A percentile compares a stretch with the other conserved stretches of the same genome.
Evolutionary conservation across 2,329 filamentous ascomycete species (phyloP).

Genomic region (Colletotrichum acutatum): DNA sequence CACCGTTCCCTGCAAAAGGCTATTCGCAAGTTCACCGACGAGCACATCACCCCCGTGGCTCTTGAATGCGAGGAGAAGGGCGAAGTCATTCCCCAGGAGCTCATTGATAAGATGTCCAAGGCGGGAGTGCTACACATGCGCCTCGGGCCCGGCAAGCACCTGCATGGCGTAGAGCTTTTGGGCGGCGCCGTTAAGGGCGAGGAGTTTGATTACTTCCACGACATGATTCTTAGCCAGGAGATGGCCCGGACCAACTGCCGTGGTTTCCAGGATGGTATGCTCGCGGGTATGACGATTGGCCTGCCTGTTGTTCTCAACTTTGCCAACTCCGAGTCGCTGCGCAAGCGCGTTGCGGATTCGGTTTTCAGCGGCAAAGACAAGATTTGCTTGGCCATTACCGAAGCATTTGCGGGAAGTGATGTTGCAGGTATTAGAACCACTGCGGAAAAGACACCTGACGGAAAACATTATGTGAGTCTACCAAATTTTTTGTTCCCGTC

Average conservation of each 20-base stretch:
- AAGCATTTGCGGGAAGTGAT: constrained; percentile 87
- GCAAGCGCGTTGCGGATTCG: constrained; percentile 75
- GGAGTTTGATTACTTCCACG: constrained; percentile 90
- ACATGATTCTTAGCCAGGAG: constrained; percentile 81
- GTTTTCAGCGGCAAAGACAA: constrained; percentile 86
- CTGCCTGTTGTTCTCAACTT: constrained; percentile 85
- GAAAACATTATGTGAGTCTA: constrained; percentile 74
- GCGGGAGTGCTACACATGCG: constrained; percentile 83
- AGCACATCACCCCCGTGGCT: constrained; percentile 78
- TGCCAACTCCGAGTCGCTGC: constrained; percentile 74
- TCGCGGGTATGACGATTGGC: constrained; percentile 87
- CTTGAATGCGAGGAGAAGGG: constrained; percentile 80
- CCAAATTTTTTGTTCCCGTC: constrained; percentile 40
- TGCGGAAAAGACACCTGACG: constrained; percentile 79
- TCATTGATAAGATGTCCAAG: constrained; percentile 83
- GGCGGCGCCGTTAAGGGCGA: constrained; percentile 78
- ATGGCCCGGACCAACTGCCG: constrained; percentile 75
- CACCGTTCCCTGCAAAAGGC: constrained; percentile 76
- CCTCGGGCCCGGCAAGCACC: constrained; percentile 83
- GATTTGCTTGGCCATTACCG: constrained; percentile 88
- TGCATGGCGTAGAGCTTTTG: constrained; percentile 76
- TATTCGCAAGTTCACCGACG: constrained; percentile 78
- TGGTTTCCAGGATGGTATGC: constrained; percentile 88
- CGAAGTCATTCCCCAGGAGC: constrained; percentile 74
- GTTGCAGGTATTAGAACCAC: constrained; percentile 85